Base-by-base conservation (phyloP, 2,329 filamentous ascomycete species). In the Paraphoma chrysanthemicola region DNA sequence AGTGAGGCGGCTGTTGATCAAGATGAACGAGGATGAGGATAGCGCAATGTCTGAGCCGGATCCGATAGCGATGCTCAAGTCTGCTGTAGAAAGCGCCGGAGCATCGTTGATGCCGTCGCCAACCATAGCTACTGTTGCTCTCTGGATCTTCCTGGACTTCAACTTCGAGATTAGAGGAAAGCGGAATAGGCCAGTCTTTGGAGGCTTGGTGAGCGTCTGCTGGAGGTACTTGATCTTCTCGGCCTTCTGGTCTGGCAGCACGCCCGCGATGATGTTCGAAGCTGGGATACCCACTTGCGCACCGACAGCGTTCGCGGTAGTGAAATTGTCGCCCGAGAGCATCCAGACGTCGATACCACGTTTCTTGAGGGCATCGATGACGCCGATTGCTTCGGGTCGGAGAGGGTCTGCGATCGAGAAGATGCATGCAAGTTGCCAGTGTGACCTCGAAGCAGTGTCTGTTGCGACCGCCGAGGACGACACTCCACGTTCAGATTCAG, bases 21-120 rank as follows among this genome's bases (percentile, higher is more conserved):
- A 83, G 28, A 96, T 89, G 81, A 96, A 95, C 52, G 90, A 89
- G 0, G 92, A 90, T 0, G 90, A 90, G 50, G 90, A 90, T 61
- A 95, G 88, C 4, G 92, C 92, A 36, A 96, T 90, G 70, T 96
- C 92, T 0, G 89, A 92, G 4, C 92, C 92, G 0, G 87, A 89
- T 1, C 90, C 90, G 64, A 96, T 87, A 1, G 91, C 90, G 57
- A 96, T 94, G 54, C 91, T 91, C 1, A 96, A 87, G 65, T 96
- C 92, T 14, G 92, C 91, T 0, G 88, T 88, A 1, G 90, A 87
- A 4, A 96, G 84, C 1, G 92, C 92, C 0, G 92, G 91, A 0
- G 91, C 90, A 69, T 96, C 92, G 67, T 96, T 96, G 64, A 94
- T 91, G 16, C 92, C 92, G 65, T 96, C 92, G 38, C 92, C 92